A percentile compares a stretch with the other conserved stretches of the same genome.
Evolutionary conservation across 176 grass and related monocot species (phyloP).

Genomic region (Sorghum bicolor): Sorghum_bicolor_NCBIv3 NC_012873.2:63511501-63512000

Average conservation of each 20-base stretch:
- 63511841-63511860: conserved; percentile 13
- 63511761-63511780: too few relatives aligned
- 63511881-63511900: background rate
- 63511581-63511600: background rate
- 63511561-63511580: background rate
- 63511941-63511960: background rate
- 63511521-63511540: background rate
- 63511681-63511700: background rate
- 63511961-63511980: conserved; percentile 30
- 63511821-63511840: background rate
- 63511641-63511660: background rate
- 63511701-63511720: too few relatives aligned
- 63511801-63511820: background rate
- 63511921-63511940: background rate
- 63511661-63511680: background rate
- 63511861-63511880: background rate
- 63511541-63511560: background rate
- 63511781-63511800: background rate
- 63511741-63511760: background rate
- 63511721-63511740: background rate
- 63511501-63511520: too few relatives aligned
- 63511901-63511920: background rate
- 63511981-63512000: conserved; percentile 43
- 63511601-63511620: background rate
- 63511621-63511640: background rate